phyloP scores from a whole-genome alignment of 345 rosid genomes.

The Gynandropsis gynandra region DNA sequence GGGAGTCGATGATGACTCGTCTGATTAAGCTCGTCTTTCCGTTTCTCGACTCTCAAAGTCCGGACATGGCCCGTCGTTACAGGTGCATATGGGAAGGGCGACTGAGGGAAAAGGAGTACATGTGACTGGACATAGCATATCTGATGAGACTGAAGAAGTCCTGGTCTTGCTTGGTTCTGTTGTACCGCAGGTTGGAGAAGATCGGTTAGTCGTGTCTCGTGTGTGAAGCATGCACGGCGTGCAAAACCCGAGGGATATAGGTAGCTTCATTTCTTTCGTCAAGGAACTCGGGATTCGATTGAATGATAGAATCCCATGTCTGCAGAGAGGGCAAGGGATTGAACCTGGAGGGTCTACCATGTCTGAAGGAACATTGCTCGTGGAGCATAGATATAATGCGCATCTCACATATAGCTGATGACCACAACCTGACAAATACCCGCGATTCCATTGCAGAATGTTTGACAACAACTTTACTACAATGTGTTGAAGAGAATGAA shows the following conservation, averaged over 20 bases:
- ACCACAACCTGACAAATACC: slow-evolving; percentile 56
- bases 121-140: slow-evolving; percentile 75
- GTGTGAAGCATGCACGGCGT: slow-evolving; percentile 89
- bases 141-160: slow-evolving; percentile 74
- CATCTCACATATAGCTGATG: slow-evolving; percentile 94
- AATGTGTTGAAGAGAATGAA: background rate
- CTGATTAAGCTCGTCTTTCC: slow-evolving; percentile 34
- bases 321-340: slow-evolving; percentile 94
- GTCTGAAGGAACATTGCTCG: slow-evolving; percentile 64
- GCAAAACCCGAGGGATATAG: slow-evolving; percentile 73
- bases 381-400: slow-evolving; percentile 88
- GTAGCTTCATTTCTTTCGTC: slow-evolving; percentile 52
- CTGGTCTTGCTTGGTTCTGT: slow-evolving; percentile 57
- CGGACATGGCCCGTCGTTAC: slow-evolving; percentile 79
- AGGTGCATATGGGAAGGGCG: slow-evolving; percentile 76
- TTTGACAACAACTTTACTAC: background rate
- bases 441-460: background rate
- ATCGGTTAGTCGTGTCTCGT: slow-evolving; percentile 41
- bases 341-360: slow-evolving; percentile 66
- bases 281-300: slow-evolving; percentile 60
- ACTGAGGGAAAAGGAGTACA: slow-evolving; percentile 96
- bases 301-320: slow-evolving; percentile 76
- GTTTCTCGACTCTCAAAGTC: slow-evolving; percentile 55
- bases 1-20: slow-evolving; percentile 40
- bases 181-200: slow-evolving; percentile 56